Percentiles rank a stretch among this genome's conserved stretches.
Evolutionary conservation across 306 rosid genomes (phyloP).

Genomic region (Arachis hypogaea): DNA sequence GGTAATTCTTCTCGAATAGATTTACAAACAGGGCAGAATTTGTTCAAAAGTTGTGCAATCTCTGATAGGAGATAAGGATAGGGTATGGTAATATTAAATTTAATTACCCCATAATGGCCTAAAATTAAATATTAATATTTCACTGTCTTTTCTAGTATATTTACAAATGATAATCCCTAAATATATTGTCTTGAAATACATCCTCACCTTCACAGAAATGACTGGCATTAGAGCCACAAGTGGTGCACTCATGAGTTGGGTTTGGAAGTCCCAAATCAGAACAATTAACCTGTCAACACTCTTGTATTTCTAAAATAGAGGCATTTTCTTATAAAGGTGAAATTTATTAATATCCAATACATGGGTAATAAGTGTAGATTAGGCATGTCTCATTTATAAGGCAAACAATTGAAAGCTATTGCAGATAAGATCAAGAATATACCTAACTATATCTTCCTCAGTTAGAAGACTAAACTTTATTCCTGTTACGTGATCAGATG

Average conservation of each 20-base stretch:
- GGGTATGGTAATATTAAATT: conserved; percentile 64
- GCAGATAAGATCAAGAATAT: conserved; percentile 34
- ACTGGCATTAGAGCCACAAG: conserved; percentile 65
- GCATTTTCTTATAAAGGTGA: conserved; percentile 60
- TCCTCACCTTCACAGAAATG: conserved; percentile 73
- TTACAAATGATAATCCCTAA: conserved; percentile 23
- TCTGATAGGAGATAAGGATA: conserved; percentile 83
- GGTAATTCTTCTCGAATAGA: conserved; percentile 51
- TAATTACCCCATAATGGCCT: conserved; percentile 90
- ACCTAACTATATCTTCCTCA: conserved; percentile 62
- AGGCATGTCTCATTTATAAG: conserved; percentile 22
- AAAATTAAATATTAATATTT: conserved; percentile 43
- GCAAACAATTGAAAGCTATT: conserved; percentile 20
- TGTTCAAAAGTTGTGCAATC: conserved; percentile 76
- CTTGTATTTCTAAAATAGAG: conserved; percentile 54
- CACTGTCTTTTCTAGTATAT: conserved; percentile 36
- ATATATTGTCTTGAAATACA: conserved; percentile 31
- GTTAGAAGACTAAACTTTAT: conserved; percentile 55
- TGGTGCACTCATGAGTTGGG: conserved; percentile 63
- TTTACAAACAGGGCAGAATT: conserved; percentile 86
- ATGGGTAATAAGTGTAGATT: conserved; percentile 16
- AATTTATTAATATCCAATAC: conserved; percentile 32
- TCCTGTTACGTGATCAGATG: conserved; percentile 48
- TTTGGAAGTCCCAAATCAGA: conserved; percentile 87
- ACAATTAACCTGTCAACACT: conserved; percentile 64